These are phyloP conservation scores for Diaporthe eres DNA, from an alignment of 2,329 filamentous ascomycete genomes.

Conservation along the genomic window DNA sequence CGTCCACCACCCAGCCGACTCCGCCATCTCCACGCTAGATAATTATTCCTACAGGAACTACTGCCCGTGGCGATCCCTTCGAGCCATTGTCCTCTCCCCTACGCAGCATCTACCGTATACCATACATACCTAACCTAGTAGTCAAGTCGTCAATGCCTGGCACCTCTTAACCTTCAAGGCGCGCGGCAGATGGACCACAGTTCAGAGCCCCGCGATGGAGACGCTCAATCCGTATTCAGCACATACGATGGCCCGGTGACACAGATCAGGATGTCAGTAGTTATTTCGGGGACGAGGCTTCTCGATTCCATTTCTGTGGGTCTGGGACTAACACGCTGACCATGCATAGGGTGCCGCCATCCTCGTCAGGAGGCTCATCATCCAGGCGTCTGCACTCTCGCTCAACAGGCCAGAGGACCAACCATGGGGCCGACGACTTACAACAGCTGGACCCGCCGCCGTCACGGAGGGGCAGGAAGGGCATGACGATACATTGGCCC, in stretches of 20 bases:
- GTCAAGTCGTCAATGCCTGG: constrained; percentile 32
- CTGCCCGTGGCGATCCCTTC: neutral
- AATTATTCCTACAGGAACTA: neutral
- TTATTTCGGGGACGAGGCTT: neutral
- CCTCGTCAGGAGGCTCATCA: constrained; percentile 12
- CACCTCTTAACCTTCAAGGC: constrained; percentile 25
- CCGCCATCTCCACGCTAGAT: neutral
- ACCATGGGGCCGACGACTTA: constrained; percentile 8
- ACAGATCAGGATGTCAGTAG: constrained; percentile 30
- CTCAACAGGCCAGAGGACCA: constrained; percentile 24
- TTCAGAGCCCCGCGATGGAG: constrained; percentile 35
- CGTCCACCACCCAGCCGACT: neutral
- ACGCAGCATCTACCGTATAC: neutral
- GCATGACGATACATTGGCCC: constrained; percentile 51
- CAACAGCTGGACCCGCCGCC: constrained; percentile 34
- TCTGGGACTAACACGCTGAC: constrained; percentile 13
- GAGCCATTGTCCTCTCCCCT: neutral
- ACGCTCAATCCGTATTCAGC: constrained; percentile 28
- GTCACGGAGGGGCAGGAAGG: constrained; percentile 39
- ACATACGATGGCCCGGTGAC: constrained; percentile 34
- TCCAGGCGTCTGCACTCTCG: constrained; percentile 19
- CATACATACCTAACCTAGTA: neutral
- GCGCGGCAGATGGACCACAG: constrained; percentile 35
- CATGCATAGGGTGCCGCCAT: constrained; percentile 16
- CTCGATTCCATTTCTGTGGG: neutral